These are phyloP conservation scores for Rhamnella rubrinervis DNA, from an alignment of 331 rosid genomes.

Conservation along the genomic window DNA sequence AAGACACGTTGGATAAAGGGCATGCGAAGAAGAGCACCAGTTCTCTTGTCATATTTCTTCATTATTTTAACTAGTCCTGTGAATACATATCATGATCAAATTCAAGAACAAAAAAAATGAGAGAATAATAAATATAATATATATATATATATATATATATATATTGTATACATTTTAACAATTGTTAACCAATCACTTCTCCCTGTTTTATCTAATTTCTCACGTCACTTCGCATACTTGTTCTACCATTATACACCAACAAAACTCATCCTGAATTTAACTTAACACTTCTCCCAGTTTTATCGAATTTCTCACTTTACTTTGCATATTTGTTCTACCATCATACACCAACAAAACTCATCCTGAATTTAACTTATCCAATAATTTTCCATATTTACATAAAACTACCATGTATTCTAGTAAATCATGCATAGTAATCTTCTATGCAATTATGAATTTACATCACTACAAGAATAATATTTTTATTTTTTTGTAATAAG, in stretches of 20 bases:
- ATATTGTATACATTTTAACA: no score
- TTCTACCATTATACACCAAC: not conserved
- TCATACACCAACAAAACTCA: not conserved
- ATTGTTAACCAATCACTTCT: not conserved
- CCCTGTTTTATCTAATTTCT: no score
- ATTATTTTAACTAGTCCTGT: slow-evolving; percentile 82
- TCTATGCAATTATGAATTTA: no score
- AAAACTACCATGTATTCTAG: no score
- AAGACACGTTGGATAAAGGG: slow-evolving; percentile 73
- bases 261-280: not conserved
- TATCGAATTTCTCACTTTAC: not conserved
- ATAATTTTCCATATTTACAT: not conserved
- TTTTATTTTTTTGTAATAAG: not conserved
- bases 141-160: not conserved
- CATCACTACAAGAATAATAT: not conserved
- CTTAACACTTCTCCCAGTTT: not conserved
- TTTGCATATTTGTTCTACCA: not conserved
- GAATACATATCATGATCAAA: not conserved
- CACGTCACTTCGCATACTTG: not conserved
- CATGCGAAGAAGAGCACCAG: slow-evolving; percentile 60
- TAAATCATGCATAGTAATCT: no score
- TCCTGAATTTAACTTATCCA: not conserved
- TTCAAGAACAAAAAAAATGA: not conserved
- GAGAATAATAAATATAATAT: not conserved
- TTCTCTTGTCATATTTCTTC: slow-evolving; percentile 83